These are phyloP conservation scores for Ustilago tritici DNA, from an alignment of 1,284 basidiomycete genomes.

Conservation along the genomic window DNA sequence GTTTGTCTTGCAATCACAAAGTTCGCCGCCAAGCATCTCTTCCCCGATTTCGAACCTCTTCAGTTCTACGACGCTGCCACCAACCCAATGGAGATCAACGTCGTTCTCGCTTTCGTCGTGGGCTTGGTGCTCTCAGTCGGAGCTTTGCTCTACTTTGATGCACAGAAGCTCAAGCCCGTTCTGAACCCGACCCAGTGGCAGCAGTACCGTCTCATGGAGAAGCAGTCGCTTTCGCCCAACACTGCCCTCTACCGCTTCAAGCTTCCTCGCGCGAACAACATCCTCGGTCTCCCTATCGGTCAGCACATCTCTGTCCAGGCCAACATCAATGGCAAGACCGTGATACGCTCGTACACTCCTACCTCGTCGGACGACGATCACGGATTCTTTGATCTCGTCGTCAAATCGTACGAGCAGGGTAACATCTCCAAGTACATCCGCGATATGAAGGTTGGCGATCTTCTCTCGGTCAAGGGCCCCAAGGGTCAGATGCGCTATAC, in stretches of 20 bases:
- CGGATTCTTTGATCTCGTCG: slow-evolving; percentile 93
- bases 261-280: slow-evolving; percentile 79
- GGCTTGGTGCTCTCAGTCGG: slow-evolving; percentile 54
- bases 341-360: slow-evolving; percentile 93
- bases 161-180: slow-evolving; percentile 72
- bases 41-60: slow-evolving; percentile 47
- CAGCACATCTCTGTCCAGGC: slow-evolving; percentile 95
- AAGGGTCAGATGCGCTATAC: slow-evolving; percentile 81
- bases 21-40: slow-evolving; percentile 33
- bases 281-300: slow-evolving; percentile 92
- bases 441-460: slow-evolving; percentile 77
- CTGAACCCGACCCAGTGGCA: slow-evolving; percentile 83
- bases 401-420: slow-evolving; percentile 98
- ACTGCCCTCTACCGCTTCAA: slow-evolving; percentile 94
- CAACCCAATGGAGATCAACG: slow-evolving; percentile 62
- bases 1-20: slow-evolving; percentile 41
- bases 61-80: slow-evolving; percentile 57
- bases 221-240: slow-evolving; percentile 90
- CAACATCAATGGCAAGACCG: slow-evolving; percentile 87
- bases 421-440: slow-evolving; percentile 88
- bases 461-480: slow-evolving; percentile 89
- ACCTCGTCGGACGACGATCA: slow-evolving; percentile 90
- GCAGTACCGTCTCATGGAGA: slow-evolving; percentile 83
- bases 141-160: slow-evolving; percentile 58
- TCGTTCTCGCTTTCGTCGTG: slow-evolving; percentile 60